Conservation (phyloP, 306 rosid species). For the Castanopsis chinensis region DNA sequence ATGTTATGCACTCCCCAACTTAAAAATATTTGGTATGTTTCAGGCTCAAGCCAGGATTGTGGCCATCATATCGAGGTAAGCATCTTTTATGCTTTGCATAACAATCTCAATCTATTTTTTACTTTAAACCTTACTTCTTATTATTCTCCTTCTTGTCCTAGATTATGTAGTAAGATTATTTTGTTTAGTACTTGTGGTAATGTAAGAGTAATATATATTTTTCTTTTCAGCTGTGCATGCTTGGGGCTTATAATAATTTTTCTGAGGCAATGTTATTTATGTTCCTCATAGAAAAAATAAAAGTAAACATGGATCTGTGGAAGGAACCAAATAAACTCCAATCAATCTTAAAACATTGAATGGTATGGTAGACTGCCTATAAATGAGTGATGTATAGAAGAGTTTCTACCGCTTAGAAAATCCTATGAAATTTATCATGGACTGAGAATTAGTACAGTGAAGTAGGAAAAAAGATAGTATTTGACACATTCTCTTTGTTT, state of each 20-base stretch:
- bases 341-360: neutral
- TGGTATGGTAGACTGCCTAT: neutral
- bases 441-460: neutral
- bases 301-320: neutral
- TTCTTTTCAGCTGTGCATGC: neutral
- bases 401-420: neutral
- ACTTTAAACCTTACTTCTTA: slow-evolving; percentile 1
- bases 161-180: neutral
- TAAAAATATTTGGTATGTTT: slow-evolving; percentile 25
- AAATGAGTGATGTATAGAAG: neutral
- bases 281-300: neutral
- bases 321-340: neutral
- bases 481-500: neutral
- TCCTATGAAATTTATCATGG: neutral
- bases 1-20: slow-evolving; percentile 3
- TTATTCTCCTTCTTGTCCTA: slow-evolving; percentile 7
- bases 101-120: neutral
- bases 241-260: neutral
- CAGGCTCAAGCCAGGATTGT: slow-evolving; percentile 78
- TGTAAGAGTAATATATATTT: neutral
- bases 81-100: neutral
- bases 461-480: neutral
- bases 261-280: neutral
- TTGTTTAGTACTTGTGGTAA: neutral
- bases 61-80: slow-evolving; percentile 96